These are phyloP conservation scores for Termitomyces sp. DNA, from an alignment of 768 basidiomycete species.

Conservation along the genomic window DNA sequence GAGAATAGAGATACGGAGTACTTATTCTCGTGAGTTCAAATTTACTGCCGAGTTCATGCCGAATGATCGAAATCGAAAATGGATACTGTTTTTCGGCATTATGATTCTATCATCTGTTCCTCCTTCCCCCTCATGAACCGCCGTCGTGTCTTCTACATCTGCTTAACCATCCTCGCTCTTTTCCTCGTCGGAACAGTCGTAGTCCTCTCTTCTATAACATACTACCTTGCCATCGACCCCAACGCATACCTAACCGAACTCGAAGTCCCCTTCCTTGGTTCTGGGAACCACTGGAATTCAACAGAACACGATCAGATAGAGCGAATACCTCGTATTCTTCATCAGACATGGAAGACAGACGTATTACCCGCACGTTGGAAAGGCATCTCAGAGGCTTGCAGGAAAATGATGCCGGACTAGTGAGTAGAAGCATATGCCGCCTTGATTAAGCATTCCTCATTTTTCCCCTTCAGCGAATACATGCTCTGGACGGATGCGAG, in stretches of 20 bases:
- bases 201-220: constrained; percentile 88
- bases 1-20: background rate
- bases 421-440: constrained; percentile 36
- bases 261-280: constrained; percentile 59
- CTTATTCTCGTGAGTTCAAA: too few species aligned
- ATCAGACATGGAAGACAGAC: constrained; percentile 98
- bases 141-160: constrained; percentile 37
- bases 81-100: background rate
- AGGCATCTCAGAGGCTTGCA: constrained; percentile 74
- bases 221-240: constrained; percentile 78
- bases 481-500: constrained; percentile 95
- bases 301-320: constrained; percentile 58
- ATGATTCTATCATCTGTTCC: constrained; percentile 3
- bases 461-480: constrained; percentile 65
- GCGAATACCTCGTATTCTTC: constrained; percentile 85
- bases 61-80: constrained; percentile 3
- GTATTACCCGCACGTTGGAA: constrained; percentile 80
- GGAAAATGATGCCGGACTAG: constrained; percentile 95
- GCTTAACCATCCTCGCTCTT: constrained; percentile 54
- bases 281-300: constrained; percentile 57
- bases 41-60: background rate
- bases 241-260: constrained; percentile 74
- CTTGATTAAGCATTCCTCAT: constrained; percentile 8
- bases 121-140: constrained; percentile 32
- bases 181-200: constrained; percentile 84